Evolutionary conservation across 306 rosid genomes (phyloP), one percentile per base, ranked within the genome.

Genomic region (Dicorynia guianensis): DNA sequence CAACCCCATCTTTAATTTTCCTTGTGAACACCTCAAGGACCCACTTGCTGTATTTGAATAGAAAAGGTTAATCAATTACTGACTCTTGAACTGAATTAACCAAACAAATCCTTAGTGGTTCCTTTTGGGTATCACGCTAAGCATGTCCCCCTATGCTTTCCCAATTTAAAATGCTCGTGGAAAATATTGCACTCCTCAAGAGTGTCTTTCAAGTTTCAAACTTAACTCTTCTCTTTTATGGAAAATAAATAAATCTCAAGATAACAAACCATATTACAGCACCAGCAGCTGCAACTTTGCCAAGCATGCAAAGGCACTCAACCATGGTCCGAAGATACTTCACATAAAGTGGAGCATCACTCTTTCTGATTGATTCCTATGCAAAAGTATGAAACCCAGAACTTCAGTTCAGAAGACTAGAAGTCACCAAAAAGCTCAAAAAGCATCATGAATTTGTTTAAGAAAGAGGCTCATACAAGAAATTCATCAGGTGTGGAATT

Each of bases 271-370:
- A 92, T 80, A 92, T 96, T n/a, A 96, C 82, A 80, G 98, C 98
- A 64, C 99, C 99, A 76, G 93, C 99, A 74, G 99, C 98, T 8
- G 98, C 97, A 81, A 92, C 93, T 92, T 96, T 96, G 73, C 98
- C 93, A 72, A 96, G 98, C 90, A 92, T 89, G 85, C 87, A 90
- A 67, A 96, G 98, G 80, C 99, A 96, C 85, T 92, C 99, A 46
- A 96, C 96, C 99, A 96, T 82, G 75, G 99, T 96, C 78, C 90
- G 98, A 74, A 96, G 83, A 87, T 96, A 96, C 85, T 96, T 96
- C 75, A 92, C 91, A 85, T 90, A 89, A 81, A 85, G 93, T 0
- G 93, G 92, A 65, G 97, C 91, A 82, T 89, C 97, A 76, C 96
- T 91, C 86, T 96, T 96, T 87, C 87, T 86, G 48, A 96, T 87